phyloP scores from a whole-genome alignment of 768 basidiomycete genomes.

The Paxillus ammoniavirescens region DNA sequence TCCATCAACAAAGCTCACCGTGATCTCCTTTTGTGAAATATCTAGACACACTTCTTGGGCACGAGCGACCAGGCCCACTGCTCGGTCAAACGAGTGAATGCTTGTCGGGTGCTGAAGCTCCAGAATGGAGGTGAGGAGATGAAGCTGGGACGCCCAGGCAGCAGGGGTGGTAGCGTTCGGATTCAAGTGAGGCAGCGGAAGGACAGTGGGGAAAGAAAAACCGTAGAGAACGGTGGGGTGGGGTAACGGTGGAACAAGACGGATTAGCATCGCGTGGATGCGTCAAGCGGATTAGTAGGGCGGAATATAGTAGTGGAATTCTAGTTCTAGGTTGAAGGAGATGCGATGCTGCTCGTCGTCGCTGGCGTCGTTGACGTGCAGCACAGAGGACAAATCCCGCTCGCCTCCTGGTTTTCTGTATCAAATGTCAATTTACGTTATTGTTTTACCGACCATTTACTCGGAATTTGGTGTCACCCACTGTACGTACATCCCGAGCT shows the following conservation, averaged over 20 bases:
- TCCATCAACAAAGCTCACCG: conserved; percentile 60
- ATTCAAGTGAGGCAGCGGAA: conserved; percentile 36
- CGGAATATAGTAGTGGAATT: conserved; percentile 18
- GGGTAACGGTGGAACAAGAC: conserved; percentile 43
- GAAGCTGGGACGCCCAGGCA: conserved; percentile 56
- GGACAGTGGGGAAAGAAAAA: conserved; percentile 46
- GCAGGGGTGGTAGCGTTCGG: conserved; percentile 37
- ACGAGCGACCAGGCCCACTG: conserved; percentile 54
- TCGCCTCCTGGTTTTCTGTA: conserved; percentile 28
- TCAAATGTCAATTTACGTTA: conserved; percentile 33
- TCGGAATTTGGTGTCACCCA: too few species aligned
- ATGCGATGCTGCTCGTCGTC: conserved; percentile 5
- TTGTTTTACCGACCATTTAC: conserved; percentile 12
- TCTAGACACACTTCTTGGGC: conserved; percentile 65
- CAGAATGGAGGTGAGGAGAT: conserved; percentile 44
- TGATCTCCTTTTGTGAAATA: conserved; percentile 42
- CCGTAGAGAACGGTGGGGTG: conserved; percentile 59
- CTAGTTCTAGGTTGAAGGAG: conserved; percentile 16
- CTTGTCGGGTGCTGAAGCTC: conserved; percentile 51
- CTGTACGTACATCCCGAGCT: background rate
- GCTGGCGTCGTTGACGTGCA: conserved; percentile 30
- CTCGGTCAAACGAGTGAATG: conserved; percentile 59
- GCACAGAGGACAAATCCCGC: conserved; percentile 18
- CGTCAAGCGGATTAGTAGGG: conserved; percentile 21
- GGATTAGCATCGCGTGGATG: conserved; percentile 51